These are phyloP conservation scores for Plantago major DNA, from an alignment of 257 asterid genomes.

Conservation along the genomic window DNA sequence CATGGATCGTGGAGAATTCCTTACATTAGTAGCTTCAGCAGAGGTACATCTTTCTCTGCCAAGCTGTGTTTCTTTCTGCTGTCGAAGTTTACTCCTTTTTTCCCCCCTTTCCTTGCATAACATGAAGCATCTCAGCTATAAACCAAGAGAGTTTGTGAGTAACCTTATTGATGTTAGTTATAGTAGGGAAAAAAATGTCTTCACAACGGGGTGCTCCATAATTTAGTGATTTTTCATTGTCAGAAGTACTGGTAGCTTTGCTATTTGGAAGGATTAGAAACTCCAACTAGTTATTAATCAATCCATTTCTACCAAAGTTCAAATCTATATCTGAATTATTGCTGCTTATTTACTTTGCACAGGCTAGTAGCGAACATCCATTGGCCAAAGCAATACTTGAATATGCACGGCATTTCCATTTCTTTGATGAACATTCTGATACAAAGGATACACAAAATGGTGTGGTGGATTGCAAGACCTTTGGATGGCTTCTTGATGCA, in stretches of 20 bases:
- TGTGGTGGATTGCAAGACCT: slow-evolving; percentile 43
- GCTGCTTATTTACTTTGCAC: slow-evolving; percentile 26
- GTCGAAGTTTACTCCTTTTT: too few relatives aligned
- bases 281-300: not conserved
- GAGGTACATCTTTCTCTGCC: slow-evolving; percentile 51
- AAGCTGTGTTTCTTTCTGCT: slow-evolving; percentile 7
- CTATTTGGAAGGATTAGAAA: not conserved
- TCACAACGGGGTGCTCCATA: not conserved
- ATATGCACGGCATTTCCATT: slow-evolving; percentile 93
- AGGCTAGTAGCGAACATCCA: slow-evolving; percentile 98
- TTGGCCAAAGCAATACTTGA: slow-evolving; percentile 87
- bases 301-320: not conserved
- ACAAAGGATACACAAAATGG: slow-evolving; percentile 35
- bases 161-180: too few relatives aligned
- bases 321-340: slow-evolving; percentile 8
- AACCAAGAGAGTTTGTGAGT: too few relatives aligned
- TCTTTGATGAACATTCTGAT: slow-evolving; percentile 57
- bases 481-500: slow-evolving; percentile 82
- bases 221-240: not conserved
- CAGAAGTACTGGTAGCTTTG: not conserved
- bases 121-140: too few relatives aligned
- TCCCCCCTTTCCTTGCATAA: too few relatives aligned
- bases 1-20: slow-evolving; percentile 97
- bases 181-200: not conserved
- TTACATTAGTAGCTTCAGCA: slow-evolving; percentile 91